Conservation (phyloP, 768 basidiomycete species). For the Suillus plorans region DNA sequence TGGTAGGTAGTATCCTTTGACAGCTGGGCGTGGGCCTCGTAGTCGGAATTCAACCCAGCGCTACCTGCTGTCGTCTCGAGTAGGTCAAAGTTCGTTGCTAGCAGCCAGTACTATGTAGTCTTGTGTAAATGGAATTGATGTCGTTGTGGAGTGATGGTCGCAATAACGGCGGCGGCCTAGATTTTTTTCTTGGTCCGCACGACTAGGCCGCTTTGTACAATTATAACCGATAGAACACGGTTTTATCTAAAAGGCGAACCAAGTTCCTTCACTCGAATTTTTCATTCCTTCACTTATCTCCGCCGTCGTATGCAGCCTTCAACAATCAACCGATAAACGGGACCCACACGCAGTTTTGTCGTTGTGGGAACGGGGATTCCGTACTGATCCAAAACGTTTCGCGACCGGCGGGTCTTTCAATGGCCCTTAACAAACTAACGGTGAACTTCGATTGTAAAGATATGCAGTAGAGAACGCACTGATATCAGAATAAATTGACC, state of each 20-base stretch:
- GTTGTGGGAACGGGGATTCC: neutral
- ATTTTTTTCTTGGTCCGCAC: neutral
- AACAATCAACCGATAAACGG: neutral
- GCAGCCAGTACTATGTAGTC: too few relatives aligned
- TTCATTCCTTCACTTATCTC: neutral
- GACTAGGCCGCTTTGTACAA: neutral
- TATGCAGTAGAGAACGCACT: too few relatives aligned
- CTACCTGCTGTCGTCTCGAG: neutral
- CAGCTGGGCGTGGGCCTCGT: neutral
- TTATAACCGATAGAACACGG: neutral
- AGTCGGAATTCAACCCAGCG: neutral
- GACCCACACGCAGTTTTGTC: neutral
- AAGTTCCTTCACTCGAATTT: neutral
- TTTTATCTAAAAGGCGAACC: neutral
- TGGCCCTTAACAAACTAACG: neutral
- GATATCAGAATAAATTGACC: neutral
- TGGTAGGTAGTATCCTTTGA: neutral
- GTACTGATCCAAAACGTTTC: neutral
- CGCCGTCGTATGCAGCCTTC: neutral
- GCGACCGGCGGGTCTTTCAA: neutral
- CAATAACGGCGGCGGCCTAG: neutral
- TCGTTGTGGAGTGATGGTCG: neutral
- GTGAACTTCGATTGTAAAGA: neutral
- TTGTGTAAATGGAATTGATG: neutral
- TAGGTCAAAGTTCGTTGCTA: neutral